Percentiles rank a stretch among this genome's conserved stretches.
Evolutionary conservation across 2,329 filamentous ascomycete genomes (phyloP).

Genomic region (Pseudopyrenochaeta lycopersici): DNA sequence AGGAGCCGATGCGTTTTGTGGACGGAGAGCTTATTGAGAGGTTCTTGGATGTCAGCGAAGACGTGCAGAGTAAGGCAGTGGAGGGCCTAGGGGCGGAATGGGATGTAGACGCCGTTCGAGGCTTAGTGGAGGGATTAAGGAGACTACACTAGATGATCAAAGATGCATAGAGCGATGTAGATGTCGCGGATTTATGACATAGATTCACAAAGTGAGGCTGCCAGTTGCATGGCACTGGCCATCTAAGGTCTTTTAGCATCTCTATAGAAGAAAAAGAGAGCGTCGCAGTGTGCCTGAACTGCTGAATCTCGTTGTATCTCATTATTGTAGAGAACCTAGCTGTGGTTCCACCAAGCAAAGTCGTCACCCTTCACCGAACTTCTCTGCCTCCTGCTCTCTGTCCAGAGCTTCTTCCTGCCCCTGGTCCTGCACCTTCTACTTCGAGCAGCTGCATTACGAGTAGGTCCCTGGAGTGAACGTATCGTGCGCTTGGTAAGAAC

Average conservation of each 20-base stretch:
- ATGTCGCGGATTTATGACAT: not conserved
- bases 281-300: not conserved
- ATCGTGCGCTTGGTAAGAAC: not conserved
- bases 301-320: no score
- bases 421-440: not conserved
- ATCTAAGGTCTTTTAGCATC: not conserved
- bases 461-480: not conserved
- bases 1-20: conserved; percentile 85
- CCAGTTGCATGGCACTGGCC: not conserved
- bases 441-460: not conserved
- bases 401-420: not conserved
- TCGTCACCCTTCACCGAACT: no score
- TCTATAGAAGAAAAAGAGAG: not conserved
- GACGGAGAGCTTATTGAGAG: conserved; percentile 91
- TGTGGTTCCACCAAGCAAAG: no score
- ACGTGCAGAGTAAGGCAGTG: conserved; percentile 63
- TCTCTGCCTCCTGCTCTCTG: no score
- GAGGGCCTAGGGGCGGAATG: conserved; percentile 57
- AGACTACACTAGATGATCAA: conserved; percentile 52
- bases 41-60: conserved; percentile 77
- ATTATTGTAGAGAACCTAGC: no score
- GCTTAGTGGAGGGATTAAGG: conserved; percentile 65
- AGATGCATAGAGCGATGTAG: not conserved
- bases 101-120: conserved; percentile 67
- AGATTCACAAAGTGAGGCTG: not conserved